A percentile compares a stretch with the other conserved stretches of the same genome.
Evolutionary conservation across 805 yeast genomes (phyloP).

Genomic region (Candida qinlingensis): DNA sequence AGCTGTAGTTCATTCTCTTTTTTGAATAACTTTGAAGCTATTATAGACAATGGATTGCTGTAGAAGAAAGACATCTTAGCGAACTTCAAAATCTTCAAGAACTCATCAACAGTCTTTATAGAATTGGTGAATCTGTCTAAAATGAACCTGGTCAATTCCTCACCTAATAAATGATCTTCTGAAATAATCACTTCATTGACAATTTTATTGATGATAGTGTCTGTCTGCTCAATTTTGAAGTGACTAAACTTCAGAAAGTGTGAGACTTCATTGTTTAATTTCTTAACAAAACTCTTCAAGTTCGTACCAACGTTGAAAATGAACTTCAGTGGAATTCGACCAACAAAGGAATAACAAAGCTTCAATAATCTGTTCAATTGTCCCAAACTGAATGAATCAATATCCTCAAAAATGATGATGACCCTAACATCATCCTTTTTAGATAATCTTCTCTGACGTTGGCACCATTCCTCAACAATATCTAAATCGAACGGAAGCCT

Average conservation of each 20-base stretch:
- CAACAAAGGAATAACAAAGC: constrained; percentile 12
- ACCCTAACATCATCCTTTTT: constrained; percentile 12
- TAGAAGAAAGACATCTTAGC: constrained; percentile 23
- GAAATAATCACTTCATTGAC: constrained; percentile 17
- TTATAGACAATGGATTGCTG: constrained; percentile 17
- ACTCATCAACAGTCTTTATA: constrained; percentile 21
- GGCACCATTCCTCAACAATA: constrained; percentile 23
- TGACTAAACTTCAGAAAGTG: constrained; percentile 12
- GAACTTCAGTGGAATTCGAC: constrained; percentile 20
- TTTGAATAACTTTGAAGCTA: constrained; percentile 8
- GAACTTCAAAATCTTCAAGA: constrained; percentile 19
- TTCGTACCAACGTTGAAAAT: constrained; percentile 22
- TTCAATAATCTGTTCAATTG: constrained; percentile 17
- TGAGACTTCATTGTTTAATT: constrained; percentile 14
- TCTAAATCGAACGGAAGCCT: constrained; percentile 23
- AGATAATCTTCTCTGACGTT: constrained; percentile 1
- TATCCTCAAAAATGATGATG: constrained; percentile 21
- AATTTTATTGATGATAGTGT: constrained; percentile 18
- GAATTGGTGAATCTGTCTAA: constrained; percentile 19
- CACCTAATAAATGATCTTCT: constrained; percentile 16
- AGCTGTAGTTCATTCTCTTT: constrained; percentile 2
- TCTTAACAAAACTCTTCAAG: constrained; percentile 14
- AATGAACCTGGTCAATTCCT: constrained; percentile 16
- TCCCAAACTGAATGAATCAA: constrained; percentile 20
- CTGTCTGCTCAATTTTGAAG: constrained; percentile 23